Evolutionary conservation across 768 basidiomycete genomes (phyloP).

Genomic region (Rhizopogon vesiculosus): DNA sequence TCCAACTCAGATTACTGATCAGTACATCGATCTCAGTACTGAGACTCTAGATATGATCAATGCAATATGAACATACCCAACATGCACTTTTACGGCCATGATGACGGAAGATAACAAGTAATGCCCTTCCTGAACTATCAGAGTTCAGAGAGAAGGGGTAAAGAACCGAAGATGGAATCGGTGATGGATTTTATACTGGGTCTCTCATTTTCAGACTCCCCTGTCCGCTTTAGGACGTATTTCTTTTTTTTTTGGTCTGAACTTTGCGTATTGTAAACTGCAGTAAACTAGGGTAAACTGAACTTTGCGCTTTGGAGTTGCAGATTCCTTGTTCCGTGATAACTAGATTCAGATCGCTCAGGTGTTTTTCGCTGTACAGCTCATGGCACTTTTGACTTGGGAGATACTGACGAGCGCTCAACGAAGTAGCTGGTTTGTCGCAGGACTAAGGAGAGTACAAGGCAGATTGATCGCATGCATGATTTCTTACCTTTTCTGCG

Average conservation of each 20-base stretch:
- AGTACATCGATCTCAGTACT: neutral
- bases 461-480: no score
- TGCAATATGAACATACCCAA: conserved; percentile 15
- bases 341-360: no score
- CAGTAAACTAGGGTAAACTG: no score
- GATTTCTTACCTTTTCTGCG: no score
- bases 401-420: no score
- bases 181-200: conserved; percentile 23
- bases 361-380: no score
- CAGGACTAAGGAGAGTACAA: no score
- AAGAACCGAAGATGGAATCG: conserved; percentile 12
- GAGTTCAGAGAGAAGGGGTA: conserved; percentile 4
- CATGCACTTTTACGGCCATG: conserved; percentile 30
- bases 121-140: conserved; percentile 6
- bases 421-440: no score
- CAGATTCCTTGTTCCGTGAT: no score
- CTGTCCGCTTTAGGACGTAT: conserved; percentile 23
- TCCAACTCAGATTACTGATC: conserved; percentile 30
- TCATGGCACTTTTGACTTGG: no score
- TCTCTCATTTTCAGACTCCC: conserved; percentile 27
- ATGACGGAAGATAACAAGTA: conserved; percentile 12
- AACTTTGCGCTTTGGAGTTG: no score
- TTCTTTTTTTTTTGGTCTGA: neutral
- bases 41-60: neutral
- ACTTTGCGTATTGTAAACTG: neutral